A percentile compares a stretch with the other conserved stretches of the same genome.
Conservation (phyloP, 768 basidiomycete genomes). For the Suillus subaureus region DNA sequence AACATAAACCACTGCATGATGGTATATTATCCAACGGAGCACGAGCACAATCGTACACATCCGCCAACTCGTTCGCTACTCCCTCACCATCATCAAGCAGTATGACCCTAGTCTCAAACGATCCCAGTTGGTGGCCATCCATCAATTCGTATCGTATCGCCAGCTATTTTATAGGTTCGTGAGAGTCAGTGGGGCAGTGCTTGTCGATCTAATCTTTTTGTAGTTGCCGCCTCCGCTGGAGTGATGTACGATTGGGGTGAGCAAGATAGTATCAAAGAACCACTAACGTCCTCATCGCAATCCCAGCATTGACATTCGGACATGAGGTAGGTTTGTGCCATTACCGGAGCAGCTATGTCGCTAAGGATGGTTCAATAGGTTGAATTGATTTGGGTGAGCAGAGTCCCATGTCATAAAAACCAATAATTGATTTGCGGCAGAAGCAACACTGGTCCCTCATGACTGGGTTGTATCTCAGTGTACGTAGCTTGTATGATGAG, state of each 20-base stretch:
- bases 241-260: not conserved
- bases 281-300: not conserved
- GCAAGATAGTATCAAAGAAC: not conserved
- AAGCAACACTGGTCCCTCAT: conserved; percentile 1
- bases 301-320: not conserved
- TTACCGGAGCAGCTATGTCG: not conserved
- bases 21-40: not conserved
- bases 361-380: not conserved
- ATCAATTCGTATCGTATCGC: not conserved
- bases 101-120: not conserved
- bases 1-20: not conserved
- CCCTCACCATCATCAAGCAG: not conserved
- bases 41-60: not conserved
- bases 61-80: not conserved
- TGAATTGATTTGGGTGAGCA: conserved; percentile 3
- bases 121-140: not conserved
- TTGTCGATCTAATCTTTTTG: not conserved
- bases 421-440: not conserved
- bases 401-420: not conserved
- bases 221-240: not conserved
- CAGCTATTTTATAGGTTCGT: conserved; percentile 1
- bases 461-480: not conserved
- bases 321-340: not conserved
- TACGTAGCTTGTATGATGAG: not conserved
- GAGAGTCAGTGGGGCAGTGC: not conserved